These are phyloP conservation scores for Phytophthora aleatoria DNA, from an alignment of 352 stramenopile genomes.

Conservation along the genomic window DNA sequence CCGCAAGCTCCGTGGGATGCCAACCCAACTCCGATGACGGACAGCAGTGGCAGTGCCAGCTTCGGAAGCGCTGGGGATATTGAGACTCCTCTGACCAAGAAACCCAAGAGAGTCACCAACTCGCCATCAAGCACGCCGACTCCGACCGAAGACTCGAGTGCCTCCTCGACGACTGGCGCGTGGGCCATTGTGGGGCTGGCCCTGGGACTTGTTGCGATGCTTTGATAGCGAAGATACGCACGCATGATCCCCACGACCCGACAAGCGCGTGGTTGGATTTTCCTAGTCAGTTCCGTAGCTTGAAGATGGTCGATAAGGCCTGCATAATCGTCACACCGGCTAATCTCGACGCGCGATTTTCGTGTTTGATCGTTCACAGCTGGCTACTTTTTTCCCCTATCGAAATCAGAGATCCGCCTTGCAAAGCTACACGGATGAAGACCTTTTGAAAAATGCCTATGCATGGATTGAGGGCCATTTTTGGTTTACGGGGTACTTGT, in stretches of 20 bases:
- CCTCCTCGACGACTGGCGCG: constrained; percentile 7
- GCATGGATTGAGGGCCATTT: too few relatives aligned
- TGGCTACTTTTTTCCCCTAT: constrained; percentile 22
- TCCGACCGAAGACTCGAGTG: constrained; percentile 22
- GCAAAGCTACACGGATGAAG: constrained; percentile 4
- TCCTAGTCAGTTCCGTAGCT: constrained; percentile 26
- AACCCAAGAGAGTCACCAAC: constrained; percentile 17
- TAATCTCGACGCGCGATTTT: constrained; percentile 36
- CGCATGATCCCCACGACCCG: constrained; percentile 26
- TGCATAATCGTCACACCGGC: constrained; percentile 20
- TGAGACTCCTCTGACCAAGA: constrained; percentile 16
- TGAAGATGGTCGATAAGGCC: constrained; percentile 11
- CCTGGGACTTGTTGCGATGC: constrained; percentile 23
- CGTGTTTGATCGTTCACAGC: constrained; percentile 28
- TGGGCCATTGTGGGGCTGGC: constrained; percentile 12
- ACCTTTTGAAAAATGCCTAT: not conserved
- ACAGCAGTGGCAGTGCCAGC: constrained; percentile 24
- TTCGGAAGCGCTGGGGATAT: constrained; percentile 22
- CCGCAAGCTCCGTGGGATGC: constrained; percentile 9
- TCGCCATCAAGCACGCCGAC: constrained; percentile 15
- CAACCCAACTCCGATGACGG: constrained; percentile 20
- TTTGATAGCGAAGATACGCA: constrained; percentile 33
- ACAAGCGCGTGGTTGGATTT: constrained; percentile 36
- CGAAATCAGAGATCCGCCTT: constrained; percentile 23
- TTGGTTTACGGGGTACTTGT: not conserved